Evolutionary conservation across 1,284 basidiomycete species (phyloP).

Genomic region (Trichosporon faecale): DNA sequence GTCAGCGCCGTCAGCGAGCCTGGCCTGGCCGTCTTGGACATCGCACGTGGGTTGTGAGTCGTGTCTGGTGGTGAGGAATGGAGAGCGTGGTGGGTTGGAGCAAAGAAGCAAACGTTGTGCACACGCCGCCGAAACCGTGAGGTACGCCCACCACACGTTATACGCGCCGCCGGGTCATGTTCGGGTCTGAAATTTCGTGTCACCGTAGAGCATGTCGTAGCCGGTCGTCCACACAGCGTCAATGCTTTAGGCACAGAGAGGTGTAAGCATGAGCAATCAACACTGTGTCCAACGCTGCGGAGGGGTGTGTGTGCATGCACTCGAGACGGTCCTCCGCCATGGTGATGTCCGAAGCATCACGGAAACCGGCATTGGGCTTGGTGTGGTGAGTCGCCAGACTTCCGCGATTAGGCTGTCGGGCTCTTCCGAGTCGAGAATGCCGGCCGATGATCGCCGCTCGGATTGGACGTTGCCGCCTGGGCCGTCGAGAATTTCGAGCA

Average conservation of each 20-base stretch:
- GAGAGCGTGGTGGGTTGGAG: not conserved
- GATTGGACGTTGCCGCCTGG: slow-evolving; percentile 4
- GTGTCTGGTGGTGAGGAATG: not conserved
- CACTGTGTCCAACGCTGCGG: not conserved
- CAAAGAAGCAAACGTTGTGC: not conserved
- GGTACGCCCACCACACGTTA: not conserved
- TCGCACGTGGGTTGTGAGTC: not conserved
- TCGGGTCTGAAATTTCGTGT: not conserved
- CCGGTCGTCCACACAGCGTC: not conserved
- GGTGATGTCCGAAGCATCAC: not conserved
- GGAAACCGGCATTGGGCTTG: not conserved
- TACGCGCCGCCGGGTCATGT: not conserved
- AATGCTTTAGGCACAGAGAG: not conserved
- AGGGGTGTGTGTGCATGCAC: not conserved
- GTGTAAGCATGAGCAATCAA: not conserved
- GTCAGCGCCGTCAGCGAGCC: not conserved
- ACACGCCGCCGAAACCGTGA: not conserved
- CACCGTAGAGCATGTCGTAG: not conserved
- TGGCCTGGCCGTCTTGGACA: not conserved
- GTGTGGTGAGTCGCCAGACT: not conserved
- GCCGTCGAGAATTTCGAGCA: not conserved
- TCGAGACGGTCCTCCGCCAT: not conserved
- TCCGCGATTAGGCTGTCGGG: slow-evolving; percentile 1
- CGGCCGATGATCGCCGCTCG: not conserved
- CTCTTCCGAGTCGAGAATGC: not conserved